Base-by-base conservation (phyloP, 1,284 basidiomycete genomes). In the Heterobasidion irregulare region DNA sequence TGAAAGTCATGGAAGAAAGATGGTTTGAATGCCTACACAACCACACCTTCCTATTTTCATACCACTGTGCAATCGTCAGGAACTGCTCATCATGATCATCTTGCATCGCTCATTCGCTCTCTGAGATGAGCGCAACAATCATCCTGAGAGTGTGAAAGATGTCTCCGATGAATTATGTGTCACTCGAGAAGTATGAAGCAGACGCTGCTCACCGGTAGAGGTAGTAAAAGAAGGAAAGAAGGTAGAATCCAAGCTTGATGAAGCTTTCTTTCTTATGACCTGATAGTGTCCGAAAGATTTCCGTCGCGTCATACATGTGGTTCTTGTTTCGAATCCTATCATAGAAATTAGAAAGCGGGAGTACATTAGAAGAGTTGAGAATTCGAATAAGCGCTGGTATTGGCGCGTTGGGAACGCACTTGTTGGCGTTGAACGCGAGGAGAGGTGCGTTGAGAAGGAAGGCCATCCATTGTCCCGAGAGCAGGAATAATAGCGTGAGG, bases 251-350 rank as follows among this genome's bases (percentile, higher is more conserved):
- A 58, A 98, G 87, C 76, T 97, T 98, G 72, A 96, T 81, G 68
- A 99, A 98, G 65, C 88, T 88, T 75, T 97, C 95, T 70, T 95
- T 98, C 77, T 99, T 99, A 74, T 98, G 97, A 45, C 80, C 84
- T 15, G 89, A 84, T 49, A 99, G 74, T 59, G 96, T 96, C 62
- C 97, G 83, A 82, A 99, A 99, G 65, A 99, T 99, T 72, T 99
- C 97, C 35, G 97, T 99, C 53, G 96, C 96, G 70, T 99, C 96
- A 69, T 98, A 96, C 91, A 98, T 96, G 74, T 98, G 95, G 66
- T 90, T 90, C 67, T 94, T 94, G 70, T 87, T 87, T 66, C 91
- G 82, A 67, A 98, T 93, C 74, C 94, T 98, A 55, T 38, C 15
- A 44, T 47, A 46, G n/a, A 47, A 52, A 26, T 55, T n/a, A 8